Evolutionary conservation across 345 rosid species (phyloP), one percentile per base, ranked within the genome.

Genomic region (Salix viminalis): DNA sequence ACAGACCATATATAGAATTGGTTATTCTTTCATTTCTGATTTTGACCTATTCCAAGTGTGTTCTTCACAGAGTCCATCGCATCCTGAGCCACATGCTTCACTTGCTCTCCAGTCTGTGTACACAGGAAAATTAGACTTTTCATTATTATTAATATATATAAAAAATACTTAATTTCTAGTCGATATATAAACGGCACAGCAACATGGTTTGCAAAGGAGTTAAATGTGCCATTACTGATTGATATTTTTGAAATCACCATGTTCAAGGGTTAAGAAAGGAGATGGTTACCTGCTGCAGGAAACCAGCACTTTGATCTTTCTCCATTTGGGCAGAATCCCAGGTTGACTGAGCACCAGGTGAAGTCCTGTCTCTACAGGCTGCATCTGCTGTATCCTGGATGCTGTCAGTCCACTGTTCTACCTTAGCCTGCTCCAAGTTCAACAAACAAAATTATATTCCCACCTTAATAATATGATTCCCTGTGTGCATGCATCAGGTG

Each of bases 61-160:
- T 6, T 34, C 77, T 83, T 86, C 70, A 82, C 84, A 68, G 80
- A 72, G 12, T 81, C 82, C 37, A 72, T 37, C 28, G 88, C 86
- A 74, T 82, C 86, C 19, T 86, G 86, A 46, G 88, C 88, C 82
- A 83, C 79, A 80, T 81, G 77, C 80, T 81, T 83, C 75, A 86
- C 83, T 15, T 70, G 70, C 75, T 86, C 88, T 56, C 88, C 86
- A 0, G 88, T 86, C 86, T 86, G 70, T 15, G 34, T 0, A 0
- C 15, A 67, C 50, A 15, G 6, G 37, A 34, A 5, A 34, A 34
- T 34, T 34, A 34, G 37, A 5, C 37, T 34, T 34, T 5, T 5
- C 37, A 34, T 34, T 34, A 5, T 34, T 34, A 34, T 32, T 0
- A 32, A 4, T 32, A 32, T 5, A 5, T 34, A 34, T 34, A 34